Percentiles rank a stretch among this genome's conserved stretches.
Evolutionary conservation across 495 filamentous ascomycete species (phyloP).

Genomic region (Delitschia confertaspora): DNA sequence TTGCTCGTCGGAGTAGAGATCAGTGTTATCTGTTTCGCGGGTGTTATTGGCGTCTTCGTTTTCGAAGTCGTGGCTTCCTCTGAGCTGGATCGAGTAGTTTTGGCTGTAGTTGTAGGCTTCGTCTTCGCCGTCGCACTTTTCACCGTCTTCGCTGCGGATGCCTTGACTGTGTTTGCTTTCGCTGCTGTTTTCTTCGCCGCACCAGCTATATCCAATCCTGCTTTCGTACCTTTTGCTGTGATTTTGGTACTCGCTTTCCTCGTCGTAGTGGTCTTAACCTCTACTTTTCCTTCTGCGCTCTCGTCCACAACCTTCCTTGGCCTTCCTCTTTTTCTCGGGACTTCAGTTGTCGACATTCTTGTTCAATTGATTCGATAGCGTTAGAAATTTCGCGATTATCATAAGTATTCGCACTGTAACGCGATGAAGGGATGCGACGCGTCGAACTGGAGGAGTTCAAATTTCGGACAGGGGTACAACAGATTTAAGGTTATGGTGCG

Average conservation of each 20-base stretch:
- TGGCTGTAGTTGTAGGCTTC: neutral
- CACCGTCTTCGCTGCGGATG: neutral
- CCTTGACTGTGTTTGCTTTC: conserved; percentile 3
- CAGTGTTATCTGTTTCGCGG: neutral
- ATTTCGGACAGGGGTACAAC: no score
- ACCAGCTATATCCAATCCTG: neutral
- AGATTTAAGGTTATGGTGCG: no score
- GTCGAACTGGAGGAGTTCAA: no score
- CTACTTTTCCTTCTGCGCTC: conserved; percentile 1
- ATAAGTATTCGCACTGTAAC: no score
- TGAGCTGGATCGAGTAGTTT: neutral
- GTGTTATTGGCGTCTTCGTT: neutral
- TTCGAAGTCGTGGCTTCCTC: neutral
- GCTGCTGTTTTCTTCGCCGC: neutral
- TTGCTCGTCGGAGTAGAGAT: conserved; percentile 9
- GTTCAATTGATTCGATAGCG: no score
- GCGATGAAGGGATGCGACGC: no score
- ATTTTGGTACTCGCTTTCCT: neutral
- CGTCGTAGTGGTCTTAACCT: no score
- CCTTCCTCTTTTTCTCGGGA: conserved; percentile 12
- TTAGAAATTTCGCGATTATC: no score
- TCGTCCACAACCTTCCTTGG: conserved; percentile 20
- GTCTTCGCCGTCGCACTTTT: conserved; percentile 1
- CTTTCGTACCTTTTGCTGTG: conserved; percentile 2
- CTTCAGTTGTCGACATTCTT: conserved; percentile 13